These are phyloP conservation scores for Candida tetrigidarum DNA, from an alignment of 1,139 yeast species.

Conservation along the genomic window DNA sequence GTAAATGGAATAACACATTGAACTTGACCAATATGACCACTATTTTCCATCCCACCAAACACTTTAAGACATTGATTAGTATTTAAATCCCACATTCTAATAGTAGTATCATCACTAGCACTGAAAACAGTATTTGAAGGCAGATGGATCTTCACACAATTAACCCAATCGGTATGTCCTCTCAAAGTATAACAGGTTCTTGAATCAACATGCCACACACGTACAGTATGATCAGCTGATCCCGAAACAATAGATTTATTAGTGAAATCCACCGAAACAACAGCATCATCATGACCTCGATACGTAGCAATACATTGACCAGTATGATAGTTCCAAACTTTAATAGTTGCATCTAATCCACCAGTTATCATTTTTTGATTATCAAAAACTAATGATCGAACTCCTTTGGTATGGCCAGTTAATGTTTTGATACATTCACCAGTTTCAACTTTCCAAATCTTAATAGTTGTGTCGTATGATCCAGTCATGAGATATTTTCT, in stretches of 20 bases:
- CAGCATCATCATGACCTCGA: slow-evolving; percentile 89
- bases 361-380: slow-evolving; percentile 89
- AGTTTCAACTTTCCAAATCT: slow-evolving; percentile 86
- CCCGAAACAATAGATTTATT: slow-evolving; percentile 90
- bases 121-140: slow-evolving; percentile 80
- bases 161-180: slow-evolving; percentile 94
- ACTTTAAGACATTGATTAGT: slow-evolving; percentile 79
- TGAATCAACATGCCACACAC: slow-evolving; percentile 95
- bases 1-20: slow-evolving; percentile 87
- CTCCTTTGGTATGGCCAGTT: slow-evolving; percentile 85
- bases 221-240: slow-evolving; percentile 87
- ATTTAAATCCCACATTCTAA: slow-evolving; percentile 91
- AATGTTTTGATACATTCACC: slow-evolving; percentile 79
- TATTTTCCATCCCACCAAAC: slow-evolving; percentile 73
- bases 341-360: slow-evolving; percentile 86
- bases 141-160: slow-evolving; percentile 84
- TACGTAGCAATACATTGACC: slow-evolving; percentile 95
- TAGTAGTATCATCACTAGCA: slow-evolving; percentile 90
- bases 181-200: slow-evolving; percentile 90
- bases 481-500: slow-evolving; percentile 85
- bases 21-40: slow-evolving; percentile 83
- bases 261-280: slow-evolving; percentile 77
- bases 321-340: slow-evolving; percentile 94
- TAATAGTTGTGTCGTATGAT: slow-evolving; percentile 85
- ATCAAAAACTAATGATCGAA: slow-evolving; percentile 82